Base-by-base conservation (phyloP, 129 eudicot genomes). In the Mikania micrantha region DNA sequence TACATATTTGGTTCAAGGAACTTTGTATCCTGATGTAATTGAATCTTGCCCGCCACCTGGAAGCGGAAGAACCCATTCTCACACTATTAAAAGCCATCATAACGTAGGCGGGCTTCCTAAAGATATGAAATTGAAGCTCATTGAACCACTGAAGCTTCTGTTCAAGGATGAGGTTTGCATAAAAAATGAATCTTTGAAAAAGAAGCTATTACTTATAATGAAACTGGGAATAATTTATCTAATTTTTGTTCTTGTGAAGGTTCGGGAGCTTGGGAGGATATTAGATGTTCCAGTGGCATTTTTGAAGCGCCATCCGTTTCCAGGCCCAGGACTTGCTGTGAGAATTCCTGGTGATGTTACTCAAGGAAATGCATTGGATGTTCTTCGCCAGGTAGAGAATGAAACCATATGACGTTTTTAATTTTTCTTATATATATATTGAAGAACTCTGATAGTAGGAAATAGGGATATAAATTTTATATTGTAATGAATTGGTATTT, bases 11-110 rank as follows among this genome's bases (percentile, higher is more conserved):
- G 98, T 92, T 69, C 98, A 92, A 80, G 98, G 96, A 83, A 91
- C 97, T 34, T 81, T 91, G 59, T 91, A 88, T 59, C 96, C 97
- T 20, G 97, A 91, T 80, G 90, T 91, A 42, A 91, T 91, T 12
- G 94, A 88, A 82, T 91, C 97, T 47, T 91, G 96, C 65, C 96
- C 96, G 0, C 97, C 96, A 19, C 97, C 96, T 24, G 96, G 97
- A 22, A 85, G 96, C 60, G 96, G 90, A 69, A 85, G 88, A 67
- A 85, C 87, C n/a, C 97, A 91, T 67, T 91, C 97, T 31, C 97
- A 91, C 82, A 91, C 97, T 24, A 91, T 91, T 61, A 91, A 91
- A 74, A 91, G 97, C 67, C 97, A 91, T 70, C 96, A 92, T 70
- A 92, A 92, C 19, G 96, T 92, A 21, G 98, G 98, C 16, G 97